Evolutionary conservation across 176 grass and related monocot species (phyloP).

Genomic region (Melocanna baccifera): DNA sequence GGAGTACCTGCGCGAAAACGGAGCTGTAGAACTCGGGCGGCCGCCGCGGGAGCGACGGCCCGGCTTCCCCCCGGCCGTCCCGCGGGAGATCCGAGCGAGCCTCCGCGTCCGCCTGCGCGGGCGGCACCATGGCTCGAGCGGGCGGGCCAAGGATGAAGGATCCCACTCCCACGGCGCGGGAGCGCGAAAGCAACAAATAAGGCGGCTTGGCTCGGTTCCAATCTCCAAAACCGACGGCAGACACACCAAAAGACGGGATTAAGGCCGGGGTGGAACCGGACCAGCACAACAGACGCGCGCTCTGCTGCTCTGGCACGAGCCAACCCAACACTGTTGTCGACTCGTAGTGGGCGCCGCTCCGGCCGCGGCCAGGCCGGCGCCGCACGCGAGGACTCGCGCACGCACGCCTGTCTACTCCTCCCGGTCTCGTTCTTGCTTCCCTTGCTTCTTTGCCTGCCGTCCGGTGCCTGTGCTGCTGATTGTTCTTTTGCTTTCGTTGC

Average conservation of each 20-base stretch:
- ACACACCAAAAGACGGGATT: neutral
- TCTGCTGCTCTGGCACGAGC: too few species aligned
- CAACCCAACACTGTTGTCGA: too few species aligned
- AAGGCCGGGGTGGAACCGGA: neutral
- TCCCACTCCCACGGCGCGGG: neutral
- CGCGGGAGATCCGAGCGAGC: neutral
- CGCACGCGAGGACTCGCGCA: too few species aligned
- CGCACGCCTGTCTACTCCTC: too few species aligned
- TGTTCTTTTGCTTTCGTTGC: neutral
- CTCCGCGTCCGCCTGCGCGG: neutral
- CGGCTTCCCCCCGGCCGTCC: neutral
- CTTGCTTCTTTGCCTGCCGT: neutral
- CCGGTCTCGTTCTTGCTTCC: too few species aligned
- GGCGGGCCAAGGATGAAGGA: neutral
- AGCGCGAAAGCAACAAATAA: neutral
- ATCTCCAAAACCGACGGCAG: neutral
- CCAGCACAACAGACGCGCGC: neutral
- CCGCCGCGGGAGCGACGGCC: neutral
- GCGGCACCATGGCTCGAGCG: slow-evolving; percentile 21
- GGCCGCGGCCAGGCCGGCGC: too few species aligned
- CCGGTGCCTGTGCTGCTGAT: too few species aligned
- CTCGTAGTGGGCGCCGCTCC: too few species aligned
- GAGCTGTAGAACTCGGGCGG: slow-evolving; percentile 30
- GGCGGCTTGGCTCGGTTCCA: neutral
- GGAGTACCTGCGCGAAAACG: slow-evolving; percentile 42